Base-by-base conservation (phyloP, 2,329 filamentous ascomycete genomes). In the Ophiocordyceps camponoti-leonardi region DNA sequence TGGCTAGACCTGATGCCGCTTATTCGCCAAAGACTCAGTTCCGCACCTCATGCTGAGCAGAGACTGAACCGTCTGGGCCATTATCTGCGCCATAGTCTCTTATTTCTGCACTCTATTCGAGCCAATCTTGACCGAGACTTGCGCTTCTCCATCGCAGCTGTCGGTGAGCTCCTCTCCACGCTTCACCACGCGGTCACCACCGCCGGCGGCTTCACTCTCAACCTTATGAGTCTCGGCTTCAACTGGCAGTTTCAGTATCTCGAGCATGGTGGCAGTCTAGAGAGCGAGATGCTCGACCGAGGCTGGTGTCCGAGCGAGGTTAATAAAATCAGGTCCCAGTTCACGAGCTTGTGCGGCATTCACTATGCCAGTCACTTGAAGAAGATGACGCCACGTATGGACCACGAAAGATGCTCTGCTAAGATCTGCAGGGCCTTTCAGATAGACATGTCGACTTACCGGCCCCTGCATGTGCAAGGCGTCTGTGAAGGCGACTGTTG, bases 291-390 rank as follows among this genome's bases (percentile, higher is more conserved):
- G 58, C 46, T 55, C 18, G 39, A 45, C 6, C 42, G 47, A 26
- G 59, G 59, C 1, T 62, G 60, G 60, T 62, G 59, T 44, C 51
- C 48, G 1, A 61, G 59, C 39, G 58, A 61, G 47, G 51, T 61
- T 16, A 52, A 52, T 28, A 57, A 54, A 51, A 54, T 53, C 12
- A 50, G 50, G 16, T 49, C 44, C 7, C 53, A 50, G 20, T 57
- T 50, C 8, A 48, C 50, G 13, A 53, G 51, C 2, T 39, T 56
- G 13, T 43, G 49, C 2, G 56, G 56, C 37, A 52, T 57, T 45
- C 50, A 55, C 40, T 56, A 50, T 44, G 50, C 49, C 30, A 52
- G 52, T 37, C 49, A 51, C 14, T 45, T 59, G 42, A 49, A 46
- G 26, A 52, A 45, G 26, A 43, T 44, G 10, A 46, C 44, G 19